A percentile compares a stretch with the other conserved stretches of the same genome.
Evolutionary conservation across 2,329 filamentous ascomycete species (phyloP).

Genomic region (Aureobasidium namibiae): DNA sequence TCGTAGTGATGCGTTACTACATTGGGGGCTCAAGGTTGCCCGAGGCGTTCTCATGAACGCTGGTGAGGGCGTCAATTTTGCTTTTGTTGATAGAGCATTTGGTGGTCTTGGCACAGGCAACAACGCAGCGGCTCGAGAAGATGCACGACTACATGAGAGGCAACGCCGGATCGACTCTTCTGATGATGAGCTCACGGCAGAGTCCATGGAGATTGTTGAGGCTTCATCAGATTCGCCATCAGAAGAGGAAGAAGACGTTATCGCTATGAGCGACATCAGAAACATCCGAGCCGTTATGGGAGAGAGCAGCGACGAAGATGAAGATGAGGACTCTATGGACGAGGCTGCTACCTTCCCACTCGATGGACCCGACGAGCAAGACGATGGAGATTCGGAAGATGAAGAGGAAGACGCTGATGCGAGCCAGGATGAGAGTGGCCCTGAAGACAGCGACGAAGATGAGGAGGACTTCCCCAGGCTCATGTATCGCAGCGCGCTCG

Average conservation of each 20-base stretch:
- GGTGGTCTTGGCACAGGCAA: conserved; percentile 47
- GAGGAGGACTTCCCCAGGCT: conserved; percentile 29
- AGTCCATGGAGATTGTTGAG: conserved; percentile 29
- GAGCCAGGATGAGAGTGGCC: conserved; percentile 15
- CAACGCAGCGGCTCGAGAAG: conserved; percentile 31
- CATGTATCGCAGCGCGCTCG: conserved; percentile 43
- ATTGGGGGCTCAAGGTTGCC: conserved; percentile 54
- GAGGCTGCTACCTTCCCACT: background rate
- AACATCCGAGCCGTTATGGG: conserved; percentile 17
- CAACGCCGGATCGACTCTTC: conserved; percentile 41
- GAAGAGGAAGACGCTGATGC: conserved; percentile 20
- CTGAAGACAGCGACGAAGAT: conserved; percentile 19
- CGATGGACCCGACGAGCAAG: conserved; percentile 17
- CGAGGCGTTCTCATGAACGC: conserved; percentile 52
- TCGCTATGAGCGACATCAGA: conserved; percentile 9
- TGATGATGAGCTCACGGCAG: conserved; percentile 32
- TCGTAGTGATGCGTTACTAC: conserved; percentile 36
- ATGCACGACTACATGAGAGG: conserved; percentile 28
- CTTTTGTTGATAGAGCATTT: conserved; percentile 52
- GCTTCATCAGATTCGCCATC: conserved; percentile 17
- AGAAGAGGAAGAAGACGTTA: conserved; percentile 11
- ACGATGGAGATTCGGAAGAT: conserved; percentile 13
- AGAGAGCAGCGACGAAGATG: conserved; percentile 15
- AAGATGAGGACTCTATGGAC: conserved; percentile 15
- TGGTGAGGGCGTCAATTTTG: conserved; percentile 47